A percentile compares a stretch with the other conserved stretches of the same genome.
Conservation (phyloP, 345 rosid species). For the Salix dunnii region DNA sequence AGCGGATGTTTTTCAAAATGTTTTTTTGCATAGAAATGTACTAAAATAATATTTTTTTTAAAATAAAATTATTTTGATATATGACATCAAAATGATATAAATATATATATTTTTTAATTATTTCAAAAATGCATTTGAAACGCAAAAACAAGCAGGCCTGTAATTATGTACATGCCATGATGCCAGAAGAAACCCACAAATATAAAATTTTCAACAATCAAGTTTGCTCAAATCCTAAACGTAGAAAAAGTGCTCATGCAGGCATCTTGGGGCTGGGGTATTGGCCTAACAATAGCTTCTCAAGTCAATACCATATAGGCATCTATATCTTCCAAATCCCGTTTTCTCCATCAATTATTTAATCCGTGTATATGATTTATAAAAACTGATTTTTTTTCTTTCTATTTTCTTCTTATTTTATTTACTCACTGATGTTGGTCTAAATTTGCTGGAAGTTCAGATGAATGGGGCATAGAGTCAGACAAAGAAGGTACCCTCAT, state of each 20-base stretch:
- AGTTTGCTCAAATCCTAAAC: no score
- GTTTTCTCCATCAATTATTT: not conserved
- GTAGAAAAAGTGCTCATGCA: no score
- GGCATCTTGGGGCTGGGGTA: not conserved
- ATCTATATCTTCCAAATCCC: not conserved
- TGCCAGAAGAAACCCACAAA: not conserved
- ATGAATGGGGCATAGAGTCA: conserved; percentile 12
- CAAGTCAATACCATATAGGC: not conserved
- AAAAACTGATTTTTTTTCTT: no score
- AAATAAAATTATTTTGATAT: no score
- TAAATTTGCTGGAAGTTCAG: conserved; percentile 26
- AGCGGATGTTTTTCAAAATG: no score
- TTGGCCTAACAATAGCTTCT: not conserved
- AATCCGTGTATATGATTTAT: not conserved
- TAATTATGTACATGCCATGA: not conserved
- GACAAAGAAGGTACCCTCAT: conserved; percentile 18
- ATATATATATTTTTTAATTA: no score
- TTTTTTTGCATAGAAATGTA: no score
- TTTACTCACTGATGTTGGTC: conserved; percentile 2
- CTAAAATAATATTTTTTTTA: no score
- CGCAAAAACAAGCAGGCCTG: no score
- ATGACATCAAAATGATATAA: no score
- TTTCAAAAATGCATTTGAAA: no score
- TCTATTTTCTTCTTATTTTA: not conserved
- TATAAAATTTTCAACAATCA: no score